phyloP scores from a whole-genome alignment of 192 early-diverging fungal species.

The Umbelopsis isabellina region DNA sequence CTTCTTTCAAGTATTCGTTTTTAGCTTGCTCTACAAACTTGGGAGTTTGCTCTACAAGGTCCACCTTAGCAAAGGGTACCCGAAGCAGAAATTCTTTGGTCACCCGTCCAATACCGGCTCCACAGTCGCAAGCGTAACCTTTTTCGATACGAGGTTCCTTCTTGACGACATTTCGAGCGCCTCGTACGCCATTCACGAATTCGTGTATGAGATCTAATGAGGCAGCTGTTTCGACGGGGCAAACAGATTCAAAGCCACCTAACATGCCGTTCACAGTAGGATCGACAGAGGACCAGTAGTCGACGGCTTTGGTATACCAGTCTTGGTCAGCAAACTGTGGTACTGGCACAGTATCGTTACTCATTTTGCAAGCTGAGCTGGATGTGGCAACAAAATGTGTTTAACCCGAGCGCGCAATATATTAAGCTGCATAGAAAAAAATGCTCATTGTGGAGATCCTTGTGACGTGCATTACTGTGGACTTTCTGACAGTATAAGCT shows the following conservation, averaged over 20 bases:
- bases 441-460: too few relatives aligned
- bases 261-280: constrained; percentile 88
- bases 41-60: constrained; percentile 87
- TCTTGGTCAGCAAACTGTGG: constrained; percentile 21
- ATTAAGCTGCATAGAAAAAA: too few relatives aligned
- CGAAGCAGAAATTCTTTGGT: constrained; percentile 82
- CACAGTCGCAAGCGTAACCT: constrained; percentile 75
- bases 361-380: constrained; percentile 10
- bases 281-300: constrained; percentile 55
- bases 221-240: constrained; percentile 70
- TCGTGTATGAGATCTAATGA: constrained; percentile 72
- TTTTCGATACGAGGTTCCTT: constrained; percentile 22
- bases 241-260: constrained; percentile 81
- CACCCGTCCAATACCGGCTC: constrained; percentile 94
- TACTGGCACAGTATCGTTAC: constrained; percentile 1
- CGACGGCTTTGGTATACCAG: constrained; percentile 74
- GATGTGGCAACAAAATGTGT: constrained; percentile 1
- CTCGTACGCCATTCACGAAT: constrained; percentile 48
- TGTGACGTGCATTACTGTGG: too few relatives aligned
- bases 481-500: too few relatives aligned
- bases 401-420: too few relatives aligned
- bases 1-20: constrained; percentile 57
- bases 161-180: constrained; percentile 26
- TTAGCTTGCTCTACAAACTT: constrained; percentile 79
- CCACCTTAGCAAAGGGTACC: constrained; percentile 78